Conservation (phyloP, 2,329 filamentous ascomycete species). For the Blumeriella jaapii region DNA sequence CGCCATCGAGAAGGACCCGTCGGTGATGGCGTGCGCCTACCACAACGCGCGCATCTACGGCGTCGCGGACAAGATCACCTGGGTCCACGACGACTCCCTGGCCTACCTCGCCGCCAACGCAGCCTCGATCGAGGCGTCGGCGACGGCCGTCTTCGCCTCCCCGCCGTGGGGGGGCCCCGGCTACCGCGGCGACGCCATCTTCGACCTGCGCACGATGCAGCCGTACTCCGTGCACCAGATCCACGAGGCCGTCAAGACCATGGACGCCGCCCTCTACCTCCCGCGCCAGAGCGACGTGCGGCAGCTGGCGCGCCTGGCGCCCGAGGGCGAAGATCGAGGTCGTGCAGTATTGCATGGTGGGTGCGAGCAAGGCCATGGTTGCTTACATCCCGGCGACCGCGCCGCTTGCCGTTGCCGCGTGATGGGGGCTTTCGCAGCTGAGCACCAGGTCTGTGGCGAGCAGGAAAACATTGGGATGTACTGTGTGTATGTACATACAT, state of each 20-base stretch:
- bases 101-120: slow-evolving; percentile 20
- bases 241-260: slow-evolving; percentile 46
- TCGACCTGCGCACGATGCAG: slow-evolving; percentile 76
- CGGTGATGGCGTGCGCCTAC: slow-evolving; percentile 78
- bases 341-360: slow-evolving; percentile 84
- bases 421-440: neutral
- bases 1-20: slow-evolving; percentile 73
- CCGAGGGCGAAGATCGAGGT: slow-evolving; percentile 51
- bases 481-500: too few species aligned
- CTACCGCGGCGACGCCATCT: slow-evolving; percentile 57
- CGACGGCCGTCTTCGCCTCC: slow-evolving; percentile 52
- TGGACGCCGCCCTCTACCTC: slow-evolving; percentile 64
- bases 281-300: slow-evolving; percentile 75
- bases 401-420: neutral
- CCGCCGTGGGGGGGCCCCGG: slow-evolving; percentile 64
- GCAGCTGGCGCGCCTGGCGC: slow-evolving; percentile 55
- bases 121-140: slow-evolving; percentile 15
- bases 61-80: slow-evolving; percentile 66
- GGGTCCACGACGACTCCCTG: slow-evolving; percentile 82
- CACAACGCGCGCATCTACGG: slow-evolving; percentile 84
- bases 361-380: slow-evolving; percentile 75
- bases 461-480: neutral
- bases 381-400: slow-evolving; percentile 41
- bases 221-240: slow-evolving; percentile 65
- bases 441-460: neutral